Base-by-base conservation (phyloP, 495 filamentous ascomycete species). In the Trypethelium eluteriae region DNA sequence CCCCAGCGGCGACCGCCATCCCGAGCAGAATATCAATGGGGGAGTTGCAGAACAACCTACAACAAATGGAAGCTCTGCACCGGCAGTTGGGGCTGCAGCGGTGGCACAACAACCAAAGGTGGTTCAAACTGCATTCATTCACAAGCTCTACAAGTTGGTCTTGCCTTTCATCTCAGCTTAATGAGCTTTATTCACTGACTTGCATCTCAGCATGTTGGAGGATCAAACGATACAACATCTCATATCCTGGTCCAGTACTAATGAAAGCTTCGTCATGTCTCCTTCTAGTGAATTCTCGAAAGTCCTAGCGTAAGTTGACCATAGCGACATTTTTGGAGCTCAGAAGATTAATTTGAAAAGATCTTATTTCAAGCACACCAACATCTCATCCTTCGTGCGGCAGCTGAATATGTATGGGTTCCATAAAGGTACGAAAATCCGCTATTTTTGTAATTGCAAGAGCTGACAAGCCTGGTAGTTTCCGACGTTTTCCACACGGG, bases 321-420 rank as follows among this genome's bases (percentile, higher is more conserved):
- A 65, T 65, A 62, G 18, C 32, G 35, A 41, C 57, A 35, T 47
- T 57, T 84, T 38, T 53, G 62, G 35, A 64, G 36, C 11, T 38
- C 25, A 35, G 63, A 68, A 64, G 70, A 74, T 65, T 73, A 73
- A 69, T 68, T 57, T 44, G 89, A 87, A 66, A 86, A 96, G 77
- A 64, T 74, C 75, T 86, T 98, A 98, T 76, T 98, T 98, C 77
- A 98, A 98, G 74, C 94, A 98, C 76, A 98, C 94, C 67, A 98
- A 98, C 74, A 95, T 98, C 64, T 97, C 94, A 3, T 98, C 94
- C 10, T 98, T 98, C 74, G 94, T 98, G 44, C 86, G 94, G 62
- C 94, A 98, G 78, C 81, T 98, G 64, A 98, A 98, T 75, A 98
- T 98, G 94, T 98, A 98, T 72, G 94, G 94, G 2, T 98, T 98